phyloP scores from a whole-genome alignment of 1,139 yeast species.

The Pichiaceae sp. region DNA sequence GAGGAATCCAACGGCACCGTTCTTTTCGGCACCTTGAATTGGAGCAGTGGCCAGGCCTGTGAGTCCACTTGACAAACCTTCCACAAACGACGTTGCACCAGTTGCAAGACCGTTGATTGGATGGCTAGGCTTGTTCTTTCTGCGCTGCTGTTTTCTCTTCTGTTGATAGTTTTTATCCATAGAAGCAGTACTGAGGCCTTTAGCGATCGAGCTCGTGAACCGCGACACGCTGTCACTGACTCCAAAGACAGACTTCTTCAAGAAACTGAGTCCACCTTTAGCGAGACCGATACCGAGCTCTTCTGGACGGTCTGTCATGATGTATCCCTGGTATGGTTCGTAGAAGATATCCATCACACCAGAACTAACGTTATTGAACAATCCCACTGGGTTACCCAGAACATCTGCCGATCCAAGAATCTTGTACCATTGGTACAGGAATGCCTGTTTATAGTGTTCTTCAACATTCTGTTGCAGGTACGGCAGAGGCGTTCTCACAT shows the following conservation, averaged over 20 bases:
- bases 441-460: conserved; percentile 88
- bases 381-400: conserved; percentile 93
- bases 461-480: conserved; percentile 61
- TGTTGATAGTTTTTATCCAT: conserved; percentile 83
- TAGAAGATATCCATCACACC: conserved; percentile 95
- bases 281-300: conserved; percentile 94
- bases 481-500: conserved; percentile 79
- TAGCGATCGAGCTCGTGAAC: conserved; percentile 89
- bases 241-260: conserved; percentile 93
- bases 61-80: conserved; percentile 80
- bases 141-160: conserved; percentile 57
- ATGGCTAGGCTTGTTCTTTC: conserved; percentile 76
- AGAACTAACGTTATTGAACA: conserved; percentile 85
- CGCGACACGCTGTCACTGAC: conserved; percentile 89
- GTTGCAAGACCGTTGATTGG: conserved; percentile 81
- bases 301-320: conserved; percentile 90
- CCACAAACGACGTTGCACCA: conserved; percentile 86
- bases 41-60: conserved; percentile 91
- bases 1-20: conserved; percentile 87
- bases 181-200: conserved; percentile 87
- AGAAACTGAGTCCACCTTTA: conserved; percentile 88
- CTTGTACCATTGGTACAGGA: conserved; percentile 86
- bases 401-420: conserved; percentile 94
- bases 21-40: conserved; percentile 74
- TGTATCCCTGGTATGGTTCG: conserved; percentile 94